These are phyloP conservation scores for Suillus weaverae DNA, from an alignment of 768 basidiomycete genomes.

Conservation along the genomic window DNA sequence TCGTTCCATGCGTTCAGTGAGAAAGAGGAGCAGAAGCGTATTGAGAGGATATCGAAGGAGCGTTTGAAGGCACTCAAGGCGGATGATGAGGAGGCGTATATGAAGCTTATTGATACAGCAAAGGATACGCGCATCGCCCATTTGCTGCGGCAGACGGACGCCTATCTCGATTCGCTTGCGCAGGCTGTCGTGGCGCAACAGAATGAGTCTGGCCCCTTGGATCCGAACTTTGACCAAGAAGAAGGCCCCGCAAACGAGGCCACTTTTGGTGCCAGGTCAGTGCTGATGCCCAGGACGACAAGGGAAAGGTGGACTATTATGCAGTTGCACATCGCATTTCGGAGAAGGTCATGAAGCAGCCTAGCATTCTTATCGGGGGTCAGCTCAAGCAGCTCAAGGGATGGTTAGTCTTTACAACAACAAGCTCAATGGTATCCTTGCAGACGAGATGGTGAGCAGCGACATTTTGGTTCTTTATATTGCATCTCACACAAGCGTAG, in stretches of 20 bases:
- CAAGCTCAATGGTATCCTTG: slow-evolving; percentile 90
- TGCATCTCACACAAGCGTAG: slow-evolving; percentile 36
- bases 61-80: slow-evolving; percentile 96
- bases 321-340: slow-evolving; percentile 91
- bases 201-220: slow-evolving; percentile 54
- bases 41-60: slow-evolving; percentile 95
- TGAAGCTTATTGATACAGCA: slow-evolving; percentile 97
- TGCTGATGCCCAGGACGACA: slow-evolving; percentile 59
- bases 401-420: slow-evolving; percentile 99
- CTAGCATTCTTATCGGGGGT: slow-evolving; percentile 76
- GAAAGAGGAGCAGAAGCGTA: slow-evolving; percentile 96
- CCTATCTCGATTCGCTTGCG: slow-evolving; percentile 92
- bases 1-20: slow-evolving; percentile 88
- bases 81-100: slow-evolving; percentile 99
- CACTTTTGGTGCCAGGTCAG: slow-evolving; percentile 82
- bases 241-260: slow-evolving; percentile 81
- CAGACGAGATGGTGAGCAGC: slow-evolving; percentile 82
- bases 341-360: slow-evolving; percentile 80
- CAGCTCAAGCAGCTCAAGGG: slow-evolving; percentile 94
- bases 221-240: slow-evolving; percentile 56
- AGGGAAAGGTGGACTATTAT: slow-evolving; percentile 90
- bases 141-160: slow-evolving; percentile 88
- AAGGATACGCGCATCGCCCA: slow-evolving; percentile 99
- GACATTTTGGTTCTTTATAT: slow-evolving; percentile 3
- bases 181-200: slow-evolving; percentile 94